Base-by-base conservation (phyloP, 148 eudicot species). In the Arbutus unedo region DNA sequence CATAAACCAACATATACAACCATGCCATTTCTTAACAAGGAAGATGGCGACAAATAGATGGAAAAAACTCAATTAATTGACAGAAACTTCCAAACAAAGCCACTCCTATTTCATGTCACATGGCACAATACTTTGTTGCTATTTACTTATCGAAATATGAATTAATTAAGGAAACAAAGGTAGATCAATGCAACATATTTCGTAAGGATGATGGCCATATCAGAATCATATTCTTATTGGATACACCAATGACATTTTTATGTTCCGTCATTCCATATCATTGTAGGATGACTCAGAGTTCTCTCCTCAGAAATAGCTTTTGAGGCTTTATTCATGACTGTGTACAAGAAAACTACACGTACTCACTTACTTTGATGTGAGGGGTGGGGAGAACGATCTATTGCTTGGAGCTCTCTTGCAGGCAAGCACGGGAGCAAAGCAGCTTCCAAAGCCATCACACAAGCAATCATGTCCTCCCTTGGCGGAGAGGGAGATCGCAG, bases 331-430 rank as follows among this genome's bases (percentile, higher is more conserved):
- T 38, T 21, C 5, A 19, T 45, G 70, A 47, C 38, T n/a, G 11
- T 19, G 62, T 50, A 66, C 16, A 18, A 13, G 51, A 85, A 49
- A 66, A 19, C 23, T 31, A 55, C 16, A 19, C 41, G 62, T 10
- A 41, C 71, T 80, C 57, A 86, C 88, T 78, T 48, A 94, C 95
- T 92, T 83, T 93, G 97, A 87, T 94, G 98, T 86, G 98, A 94
- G 57, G 97, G 99, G 73, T 94, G 93, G 80, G 95, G 87, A 71
- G 98, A 96, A 41, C 97, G 98, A 77, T 96, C 98, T 49, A 96
- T 93, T 15, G 98, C 98, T 88, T 96, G 99, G 75, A 96, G 99
- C 87, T 96, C 99, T 85, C 98, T 90, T 6, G 99, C 99, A 51
- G 97, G 98, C 86, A 95, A 90, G 83, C 99, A 96, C 4, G 99